Base-by-base conservation (phyloP, 164 flowering plant genomes). In the Chimonanthus salicifolius region DNA sequence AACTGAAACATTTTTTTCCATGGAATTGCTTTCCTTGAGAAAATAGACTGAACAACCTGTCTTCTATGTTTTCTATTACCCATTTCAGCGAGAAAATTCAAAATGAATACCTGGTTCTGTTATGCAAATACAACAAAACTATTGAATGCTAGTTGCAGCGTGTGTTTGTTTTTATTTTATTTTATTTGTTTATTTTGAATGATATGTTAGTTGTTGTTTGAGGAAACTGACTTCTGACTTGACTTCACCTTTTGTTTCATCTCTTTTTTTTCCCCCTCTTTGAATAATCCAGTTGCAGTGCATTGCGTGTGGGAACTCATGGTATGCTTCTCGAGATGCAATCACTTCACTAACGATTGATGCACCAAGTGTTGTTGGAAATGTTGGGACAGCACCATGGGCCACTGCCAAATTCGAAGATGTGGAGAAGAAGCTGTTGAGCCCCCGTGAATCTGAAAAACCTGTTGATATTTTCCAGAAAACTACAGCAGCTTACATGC, bases 251-350 rank as follows among this genome's bases (percentile, higher is more conserved):
- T 62, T 51, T 51, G 58, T 33, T 7, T 13, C 10, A 13, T 62
- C 43, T 18, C 5, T 48, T 48, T 68, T 21, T 68, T 48, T 47
- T 48, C 15, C 16, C 20, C 60, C 16, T 47, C 16, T 8, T 70
- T 62, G 47, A 62, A 15, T 47, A 44, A 49, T 73, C 65, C 85
- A 95, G 99, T 80, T 95, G 87, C 92, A 93, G 78, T 95, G 99
- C 70, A 76, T 74, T 77, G 87, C 89, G 18, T 95, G 99, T 70
- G 99, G 99, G 8, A 82, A 90, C 78, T 78, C 81, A 46, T 93
- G 99, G 97, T 93, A 89, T 78, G 89, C 97, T n/a, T 90, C 94
- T 5, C 84, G 94, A 77, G 99, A 93, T 20, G 94, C 87, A 72
- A 89, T 81, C 51, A 86, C 99, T 5, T 78, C 83, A 7, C 77